phyloP scores from a whole-genome alignment of 164 flowering plant genomes.

The Macadamia tetraphylla region DNA sequence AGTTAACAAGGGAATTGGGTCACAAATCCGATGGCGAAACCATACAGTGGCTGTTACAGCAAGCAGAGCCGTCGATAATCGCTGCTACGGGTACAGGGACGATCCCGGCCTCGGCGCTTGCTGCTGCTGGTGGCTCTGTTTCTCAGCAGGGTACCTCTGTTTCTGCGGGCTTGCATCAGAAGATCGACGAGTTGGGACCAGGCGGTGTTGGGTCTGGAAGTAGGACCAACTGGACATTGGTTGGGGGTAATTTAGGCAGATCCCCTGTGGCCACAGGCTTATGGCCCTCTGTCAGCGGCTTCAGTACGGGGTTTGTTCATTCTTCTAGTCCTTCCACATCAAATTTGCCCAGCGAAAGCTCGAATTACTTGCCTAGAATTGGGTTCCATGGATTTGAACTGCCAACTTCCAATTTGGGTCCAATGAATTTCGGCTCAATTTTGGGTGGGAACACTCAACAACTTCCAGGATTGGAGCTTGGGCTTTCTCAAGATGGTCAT shows the following conservation, averaged over 20 bases:
- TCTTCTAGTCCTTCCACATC: slow-evolving; percentile 43
- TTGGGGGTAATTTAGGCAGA: slow-evolving; percentile 42
- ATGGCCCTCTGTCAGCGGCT: slow-evolving; percentile 55
- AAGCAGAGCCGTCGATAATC: slow-evolving; percentile 80
- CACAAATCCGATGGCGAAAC: slow-evolving; percentile 90
- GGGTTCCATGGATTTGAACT: slow-evolving; percentile 68
- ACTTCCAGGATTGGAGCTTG: slow-evolving; percentile 64
- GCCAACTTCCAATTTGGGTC: slow-evolving; percentile 34
- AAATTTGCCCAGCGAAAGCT: slow-evolving; percentile 44
- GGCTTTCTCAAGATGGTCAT: slow-evolving; percentile 69
- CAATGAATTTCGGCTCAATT: slow-evolving; percentile 23
- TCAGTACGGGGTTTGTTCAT: slow-evolving; percentile 37
- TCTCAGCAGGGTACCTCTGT: slow-evolving; percentile 53
- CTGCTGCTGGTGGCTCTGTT: slow-evolving; percentile 51
- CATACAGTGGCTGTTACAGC: slow-evolving; percentile 81
- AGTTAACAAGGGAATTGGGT: slow-evolving; percentile 75
- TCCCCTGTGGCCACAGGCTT: slow-evolving; percentile 42
- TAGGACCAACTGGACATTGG: slow-evolving; percentile 62
- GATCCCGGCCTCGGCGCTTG: slow-evolving; percentile 71
- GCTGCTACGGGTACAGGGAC: slow-evolving; percentile 85
- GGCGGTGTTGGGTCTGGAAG: slow-evolving; percentile 33
- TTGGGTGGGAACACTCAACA: slow-evolving; percentile 30
- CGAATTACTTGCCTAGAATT: slow-evolving; percentile 48
- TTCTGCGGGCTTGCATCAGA: slow-evolving; percentile 52
- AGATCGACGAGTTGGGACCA: slow-evolving; percentile 47